Base-by-base conservation (phyloP, 768 basidiomycete species). In the Amanita jacksonii region DNA sequence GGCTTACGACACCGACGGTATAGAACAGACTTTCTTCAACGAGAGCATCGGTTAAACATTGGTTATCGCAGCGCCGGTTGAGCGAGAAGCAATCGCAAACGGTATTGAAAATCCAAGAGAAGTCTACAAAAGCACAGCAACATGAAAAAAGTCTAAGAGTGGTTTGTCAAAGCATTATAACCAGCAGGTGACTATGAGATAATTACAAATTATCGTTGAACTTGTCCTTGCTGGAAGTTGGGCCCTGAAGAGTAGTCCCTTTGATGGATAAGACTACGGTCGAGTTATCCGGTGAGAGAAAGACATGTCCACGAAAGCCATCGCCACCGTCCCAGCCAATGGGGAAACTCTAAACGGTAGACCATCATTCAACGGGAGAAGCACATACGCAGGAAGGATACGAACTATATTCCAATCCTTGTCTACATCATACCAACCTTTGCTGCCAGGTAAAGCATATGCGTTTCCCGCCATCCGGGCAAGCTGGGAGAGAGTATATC, bases 11-110 rank as follows among this genome's bases (percentile, higher is more conserved):
- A 20, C 91, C 94, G 28, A 84, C 68, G 2, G 84, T 82, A 59
- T 96, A 96, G 64, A 97, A 97, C n/a, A 96, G 62, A 52, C 83
- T 87, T 47, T 97, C 92, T 58, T 87, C 70, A 43, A 91, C 68
- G 28, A 97, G 77, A 2, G 93, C 85, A 36, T 83, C 70, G 40
- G 85, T 80, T 41, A 98, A 66, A 62, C 94, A 98, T 13, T 73
- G 71, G 41, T 79, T 73, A 50, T 88, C 82, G 60, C 94, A 98
- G 28, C 72, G 73, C 70, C 73, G 81, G 25, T 72, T 67, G 8
- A 74, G 67, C 2, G 75, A 66, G 58, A 80, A 92, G 63, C 94
- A 98, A 52, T 87, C 74, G 64, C 94, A 97, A 3, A 96, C 93
- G 2, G 85, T 80, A 27, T 73, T 72, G 57, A 89, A 83, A 20